Percentiles rank a stretch among this genome's conserved stretches.
phyloP scores from a whole-genome alignment of 2,329 filamentous ascomycete genomes.

The Fusarium sp. region DNA sequence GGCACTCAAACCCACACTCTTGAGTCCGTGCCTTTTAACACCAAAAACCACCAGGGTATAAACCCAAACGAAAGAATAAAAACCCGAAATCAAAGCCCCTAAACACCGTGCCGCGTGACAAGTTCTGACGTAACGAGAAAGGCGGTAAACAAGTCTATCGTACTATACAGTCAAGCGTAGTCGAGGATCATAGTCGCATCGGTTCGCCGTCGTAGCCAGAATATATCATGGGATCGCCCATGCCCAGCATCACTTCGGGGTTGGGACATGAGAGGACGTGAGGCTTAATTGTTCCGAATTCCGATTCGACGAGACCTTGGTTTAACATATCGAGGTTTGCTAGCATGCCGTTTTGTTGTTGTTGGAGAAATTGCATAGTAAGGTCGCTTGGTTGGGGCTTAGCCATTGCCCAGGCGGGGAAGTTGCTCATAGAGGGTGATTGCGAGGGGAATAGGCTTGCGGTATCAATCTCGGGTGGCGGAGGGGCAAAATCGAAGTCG shows the following conservation, averaged over 20 bases:
- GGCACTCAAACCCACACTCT: constrained; percentile 10
- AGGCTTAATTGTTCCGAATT: constrained; percentile 68
- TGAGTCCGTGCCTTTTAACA: constrained; percentile 24
- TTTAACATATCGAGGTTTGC: constrained; percentile 61
- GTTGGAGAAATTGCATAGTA: constrained; percentile 59
- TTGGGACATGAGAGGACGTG: constrained; percentile 66
- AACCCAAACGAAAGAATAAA: constrained; percentile 18
- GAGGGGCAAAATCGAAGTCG: constrained; percentile 55
- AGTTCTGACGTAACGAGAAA: constrained; percentile 42
- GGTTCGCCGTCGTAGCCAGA: constrained; percentile 63
- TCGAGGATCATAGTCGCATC: constrained; percentile 55
- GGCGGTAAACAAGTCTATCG: constrained; percentile 47
- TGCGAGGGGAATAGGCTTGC: constrained; percentile 53
- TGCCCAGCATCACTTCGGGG: constrained; percentile 68
- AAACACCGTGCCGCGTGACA: constrained; percentile 44
- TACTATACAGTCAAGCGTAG: constrained; percentile 41
- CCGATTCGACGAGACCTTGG: constrained; percentile 64
- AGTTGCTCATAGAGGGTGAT: constrained; percentile 52
- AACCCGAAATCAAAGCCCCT: constrained; percentile 11
- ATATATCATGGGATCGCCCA: constrained; percentile 71
- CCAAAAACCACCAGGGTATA: constrained; percentile 26
- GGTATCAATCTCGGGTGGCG: constrained; percentile 52
- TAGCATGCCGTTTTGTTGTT: constrained; percentile 57
- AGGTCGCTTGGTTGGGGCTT: constrained; percentile 47
- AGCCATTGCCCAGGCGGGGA: constrained; percentile 51